Evolutionary conservation across 345 rosid species (phyloP).

Genomic region (Hibiscus syriacus): DNA sequence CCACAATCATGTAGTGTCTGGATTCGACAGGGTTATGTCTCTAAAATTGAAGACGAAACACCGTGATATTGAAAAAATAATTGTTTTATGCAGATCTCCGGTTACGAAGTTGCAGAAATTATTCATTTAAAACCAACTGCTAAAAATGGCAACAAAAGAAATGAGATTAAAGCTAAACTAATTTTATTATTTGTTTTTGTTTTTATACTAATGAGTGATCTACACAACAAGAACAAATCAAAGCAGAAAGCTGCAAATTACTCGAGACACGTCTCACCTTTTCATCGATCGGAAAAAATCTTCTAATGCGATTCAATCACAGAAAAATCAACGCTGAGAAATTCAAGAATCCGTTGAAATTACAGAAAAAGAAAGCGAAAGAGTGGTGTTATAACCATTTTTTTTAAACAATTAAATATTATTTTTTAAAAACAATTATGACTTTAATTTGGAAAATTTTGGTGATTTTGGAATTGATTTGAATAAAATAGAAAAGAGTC

Average conservation of each 20-base stretch:
- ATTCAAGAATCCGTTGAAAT: background rate
- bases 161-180: background rate
- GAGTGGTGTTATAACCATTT: too few species aligned
- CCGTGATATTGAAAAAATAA: background rate
- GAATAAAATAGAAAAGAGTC: too few species aligned
- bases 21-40: slow-evolving; percentile 33
- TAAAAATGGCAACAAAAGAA: slow-evolving; percentile 9
- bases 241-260: background rate
- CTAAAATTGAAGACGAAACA: slow-evolving; percentile 19
- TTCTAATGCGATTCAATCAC: background rate
- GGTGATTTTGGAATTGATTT: too few species aligned
- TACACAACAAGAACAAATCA: background rate
- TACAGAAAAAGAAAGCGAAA: background rate
- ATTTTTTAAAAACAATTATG: too few species aligned
- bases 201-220: background rate
- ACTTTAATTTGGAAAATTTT: too few species aligned
- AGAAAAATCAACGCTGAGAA: background rate
- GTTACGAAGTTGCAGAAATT: background rate
- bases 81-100: slow-evolving; percentile 10
- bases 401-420: too few species aligned
- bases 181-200: background rate
- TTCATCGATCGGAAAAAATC: background rate
- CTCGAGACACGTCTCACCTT: background rate
- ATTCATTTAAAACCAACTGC: slow-evolving; percentile 13
- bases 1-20: slow-evolving; percentile 19